A percentile compares a stretch with the other conserved stretches of the same genome.
These are phyloP conservation scores for Cercophora sp. DNA, from an alignment of 495 filamentous ascomycete genomes.

Conservation along the genomic window DNA sequence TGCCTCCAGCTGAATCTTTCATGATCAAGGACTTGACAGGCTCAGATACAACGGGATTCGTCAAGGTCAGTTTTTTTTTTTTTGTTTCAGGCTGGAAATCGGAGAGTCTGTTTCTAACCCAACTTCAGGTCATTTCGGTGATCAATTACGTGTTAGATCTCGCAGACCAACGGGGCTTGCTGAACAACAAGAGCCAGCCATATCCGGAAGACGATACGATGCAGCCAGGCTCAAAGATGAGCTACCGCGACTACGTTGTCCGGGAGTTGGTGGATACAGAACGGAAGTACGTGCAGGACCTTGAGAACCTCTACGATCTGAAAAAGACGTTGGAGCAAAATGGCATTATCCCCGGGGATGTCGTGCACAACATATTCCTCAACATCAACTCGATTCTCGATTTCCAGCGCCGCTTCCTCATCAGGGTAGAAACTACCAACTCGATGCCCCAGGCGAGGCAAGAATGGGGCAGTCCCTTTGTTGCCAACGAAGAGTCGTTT, in stretches of 20 bases:
- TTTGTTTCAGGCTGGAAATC: neutral
- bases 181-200: conserved; percentile 54
- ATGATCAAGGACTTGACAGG: conserved; percentile 88
- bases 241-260: conserved; percentile 81
- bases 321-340: conserved; percentile 87
- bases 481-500: conserved; percentile 71
- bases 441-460: conserved; percentile 70
- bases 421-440: conserved; percentile 93
- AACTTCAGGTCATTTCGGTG: conserved; percentile 53
- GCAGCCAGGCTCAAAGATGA: conserved; percentile 53
- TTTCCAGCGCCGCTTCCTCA: conserved; percentile 90
- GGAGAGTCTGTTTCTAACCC: conserved; percentile 17
- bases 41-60: conserved; percentile 93
- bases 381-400: conserved; percentile 93
- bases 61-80: conserved; percentile 60
- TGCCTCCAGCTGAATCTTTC: conserved; percentile 79
- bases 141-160: conserved; percentile 90
- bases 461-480: conserved; percentile 88
- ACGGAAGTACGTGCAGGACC: conserved; percentile 96
- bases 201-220: conserved; percentile 44
- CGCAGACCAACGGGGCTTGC: conserved; percentile 66
- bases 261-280: conserved; percentile 90
- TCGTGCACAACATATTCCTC: conserved; percentile 90
- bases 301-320: conserved; percentile 88
- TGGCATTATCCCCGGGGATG: conserved; percentile 82